Evolutionary conservation across 768 basidiomycete species (phyloP), one percentile per base, ranked within the genome.

Genomic region (Auricularia sp.): DNA sequence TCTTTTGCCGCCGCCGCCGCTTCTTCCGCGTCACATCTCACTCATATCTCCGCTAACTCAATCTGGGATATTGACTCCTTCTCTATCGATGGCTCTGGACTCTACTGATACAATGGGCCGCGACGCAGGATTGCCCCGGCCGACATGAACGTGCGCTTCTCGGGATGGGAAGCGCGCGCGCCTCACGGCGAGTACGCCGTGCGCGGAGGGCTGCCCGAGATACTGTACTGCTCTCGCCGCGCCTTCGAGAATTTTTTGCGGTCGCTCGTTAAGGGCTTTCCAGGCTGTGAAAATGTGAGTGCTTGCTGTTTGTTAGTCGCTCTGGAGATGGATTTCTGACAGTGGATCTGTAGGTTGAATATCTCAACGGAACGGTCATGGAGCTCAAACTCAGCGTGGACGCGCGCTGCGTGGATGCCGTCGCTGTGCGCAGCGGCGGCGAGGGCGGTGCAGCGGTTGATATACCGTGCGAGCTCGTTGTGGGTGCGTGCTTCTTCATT

Each of bases 361-460:
- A 71, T 44, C 51, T 71, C 3, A 65, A 67, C 16, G 75, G 74
- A 2, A 71, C 71, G 1, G 75, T 74, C 11, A 72, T 69, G 21
- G 73, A 71, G 18, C 58, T 74, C 7, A 56, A 59, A 3, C 47
- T 64, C 7, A 29, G 29, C 53, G 53, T 72, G 64, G 7, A 56
- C 59, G 7, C 47, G 63, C 18, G 71, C 68, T n/a, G 23, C 53
- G 53, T 54, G 7, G 53, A 29, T 18, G 53, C 53, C 39, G 39
- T 42, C 39, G 39, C 8, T 18, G n/a, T 54, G 18, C 53, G 18
- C 53, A 3, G 53, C 18, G 53, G 18, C 53, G 53, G 53, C 3
- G 53, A 54, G n/a, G 18, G n/a, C n/a, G 53, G 0, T 8, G n/a
- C 0, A 39, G 7, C 18, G 10, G 42, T 62, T 2, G 65, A 70